Evolutionary conservation across 2,329 filamentous ascomycete species (phyloP).

Genomic region (Fusarium illudens): DNA sequence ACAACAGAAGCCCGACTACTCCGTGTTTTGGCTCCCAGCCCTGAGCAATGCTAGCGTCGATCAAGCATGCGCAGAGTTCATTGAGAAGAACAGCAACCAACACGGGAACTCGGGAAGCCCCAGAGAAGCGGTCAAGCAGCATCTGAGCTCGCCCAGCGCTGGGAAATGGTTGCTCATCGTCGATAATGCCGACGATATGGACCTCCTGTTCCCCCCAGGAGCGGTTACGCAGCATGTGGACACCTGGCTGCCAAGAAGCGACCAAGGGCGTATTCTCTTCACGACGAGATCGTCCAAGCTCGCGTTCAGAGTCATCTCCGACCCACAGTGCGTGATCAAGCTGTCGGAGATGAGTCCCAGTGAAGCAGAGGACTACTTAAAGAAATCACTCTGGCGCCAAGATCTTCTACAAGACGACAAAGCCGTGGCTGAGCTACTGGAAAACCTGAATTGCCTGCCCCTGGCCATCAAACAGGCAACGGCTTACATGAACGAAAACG

Average conservation of each 20-base stretch:
- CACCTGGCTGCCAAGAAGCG: constrained; percentile 45
- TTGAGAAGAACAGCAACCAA: not conserved
- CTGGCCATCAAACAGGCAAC: constrained; percentile 50
- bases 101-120: not conserved
- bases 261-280: constrained; percentile 47
- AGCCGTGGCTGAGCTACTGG: constrained; percentile 28
- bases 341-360: constrained; percentile 2
- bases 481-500: constrained; percentile 50
- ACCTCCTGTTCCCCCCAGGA: constrained; percentile 31
- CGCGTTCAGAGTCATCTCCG: constrained; percentile 14
- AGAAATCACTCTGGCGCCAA: constrained; percentile 22
- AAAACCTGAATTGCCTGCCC: constrained; percentile 46
- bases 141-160: constrained; percentile 40
- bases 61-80: constrained; percentile 44
- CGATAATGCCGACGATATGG: constrained; percentile 53
- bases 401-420: not conserved
- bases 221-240: not conserved
- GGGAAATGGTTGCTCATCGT: constrained; percentile 52
- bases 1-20: constrained; percentile 46
- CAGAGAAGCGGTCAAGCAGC: not conserved
- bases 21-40: constrained; percentile 56
- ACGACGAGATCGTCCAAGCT: constrained; percentile 48
- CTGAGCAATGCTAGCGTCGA: constrained; percentile 50
- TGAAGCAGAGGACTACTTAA: constrained; percentile 39
- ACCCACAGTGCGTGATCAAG: not conserved